Percentiles rank a stretch among this genome's conserved stretches.
Evolutionary conservation across 495 filamentous ascomycete genomes (phyloP).

Genomic region (Rusavskia elegans): DNA sequence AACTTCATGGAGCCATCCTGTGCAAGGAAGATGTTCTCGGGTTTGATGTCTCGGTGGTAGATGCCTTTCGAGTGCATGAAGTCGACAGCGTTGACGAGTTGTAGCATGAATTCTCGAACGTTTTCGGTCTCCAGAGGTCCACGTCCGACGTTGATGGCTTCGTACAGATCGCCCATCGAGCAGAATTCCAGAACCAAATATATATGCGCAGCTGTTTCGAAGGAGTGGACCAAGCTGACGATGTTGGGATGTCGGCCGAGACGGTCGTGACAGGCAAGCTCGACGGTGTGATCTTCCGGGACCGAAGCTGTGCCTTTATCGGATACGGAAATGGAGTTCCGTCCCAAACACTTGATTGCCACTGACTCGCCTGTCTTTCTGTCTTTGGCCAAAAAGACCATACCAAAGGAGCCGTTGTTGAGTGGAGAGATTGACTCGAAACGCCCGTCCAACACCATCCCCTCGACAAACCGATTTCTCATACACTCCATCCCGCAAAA

Average conservation of each 20-base stretch:
- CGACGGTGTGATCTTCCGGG: conserved; percentile 73
- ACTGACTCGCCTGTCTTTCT: conserved; percentile 56
- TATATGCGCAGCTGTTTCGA: conserved; percentile 77
- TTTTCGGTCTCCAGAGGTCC: conserved; percentile 90
- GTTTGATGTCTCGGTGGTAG: conserved; percentile 98
- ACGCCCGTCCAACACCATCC: conserved; percentile 63
- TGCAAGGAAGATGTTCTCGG: conserved; percentile 94
- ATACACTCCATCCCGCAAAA: conserved; percentile 53
- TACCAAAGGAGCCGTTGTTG: conserved; percentile 96
- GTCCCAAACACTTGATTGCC: conserved; percentile 70
- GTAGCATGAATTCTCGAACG: conserved; percentile 90
- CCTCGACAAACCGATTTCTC: conserved; percentile 55
- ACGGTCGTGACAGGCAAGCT: conserved; percentile 63
- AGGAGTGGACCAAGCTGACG: conserved; percentile 81
- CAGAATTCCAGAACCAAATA: conserved; percentile 95
- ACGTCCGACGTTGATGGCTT: conserved; percentile 76
- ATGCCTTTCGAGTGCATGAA: conserved; percentile 82
- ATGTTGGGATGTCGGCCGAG: conserved; percentile 76
- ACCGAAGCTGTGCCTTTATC: conserved; percentile 33
- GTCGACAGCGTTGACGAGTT: conserved; percentile 78
- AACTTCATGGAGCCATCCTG: conserved; percentile 82
- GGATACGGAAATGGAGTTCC: conserved; percentile 49
- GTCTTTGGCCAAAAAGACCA: conserved; percentile 89
- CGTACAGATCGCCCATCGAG: conserved; percentile 90
- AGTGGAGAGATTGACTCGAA: conserved; percentile 84